A percentile compares a stretch with the other conserved stretches of the same genome.
These are phyloP conservation scores for Saturnispora serradocipensis DNA, from an alignment of 805 yeast species.

Conservation along the genomic window DNA sequence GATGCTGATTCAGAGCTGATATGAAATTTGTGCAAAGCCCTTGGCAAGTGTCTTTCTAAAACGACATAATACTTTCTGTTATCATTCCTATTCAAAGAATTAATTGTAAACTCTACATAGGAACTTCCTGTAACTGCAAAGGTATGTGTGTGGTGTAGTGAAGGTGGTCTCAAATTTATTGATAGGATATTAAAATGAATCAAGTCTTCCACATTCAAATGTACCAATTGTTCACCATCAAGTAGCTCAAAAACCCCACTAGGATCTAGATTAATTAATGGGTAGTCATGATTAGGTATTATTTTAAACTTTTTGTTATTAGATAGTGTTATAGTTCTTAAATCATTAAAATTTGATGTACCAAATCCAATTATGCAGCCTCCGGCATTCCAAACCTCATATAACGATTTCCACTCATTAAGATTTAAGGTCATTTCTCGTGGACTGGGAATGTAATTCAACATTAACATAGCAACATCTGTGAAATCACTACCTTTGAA, in stretches of 20 bases:
- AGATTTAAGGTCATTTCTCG: background rate
- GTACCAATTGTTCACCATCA: slow-evolving; percentile 1
- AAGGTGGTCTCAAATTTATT: background rate
- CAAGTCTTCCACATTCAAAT: background rate
- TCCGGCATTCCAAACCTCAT: background rate
- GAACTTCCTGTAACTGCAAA: background rate
- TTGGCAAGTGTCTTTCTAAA: slow-evolving; percentile 5
- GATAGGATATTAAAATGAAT: slow-evolving; percentile 4
- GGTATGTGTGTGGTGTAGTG: background rate
- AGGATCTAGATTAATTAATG: background rate
- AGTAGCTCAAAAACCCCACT: slow-evolving; percentile 1
- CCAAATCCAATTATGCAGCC: slow-evolving; percentile 3
- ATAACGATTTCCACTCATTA: slow-evolving; percentile 1
- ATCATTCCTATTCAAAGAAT: background rate
- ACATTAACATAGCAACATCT: slow-evolving; percentile 3
- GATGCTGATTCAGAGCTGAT: background rate
- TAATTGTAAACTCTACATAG: background rate
- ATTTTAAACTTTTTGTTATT: background rate
- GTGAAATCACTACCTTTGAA: slow-evolving; percentile 5
- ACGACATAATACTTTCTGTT: background rate
- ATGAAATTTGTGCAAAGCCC: background rate
- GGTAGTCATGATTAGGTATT: slow-evolving; percentile 8
- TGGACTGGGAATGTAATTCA: slow-evolving; percentile 2
- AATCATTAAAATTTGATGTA: background rate
- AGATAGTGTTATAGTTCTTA: background rate